phyloP scores from a whole-genome alignment of 352 stramenopile genomes.

The Phytophthora vignae region DNA sequence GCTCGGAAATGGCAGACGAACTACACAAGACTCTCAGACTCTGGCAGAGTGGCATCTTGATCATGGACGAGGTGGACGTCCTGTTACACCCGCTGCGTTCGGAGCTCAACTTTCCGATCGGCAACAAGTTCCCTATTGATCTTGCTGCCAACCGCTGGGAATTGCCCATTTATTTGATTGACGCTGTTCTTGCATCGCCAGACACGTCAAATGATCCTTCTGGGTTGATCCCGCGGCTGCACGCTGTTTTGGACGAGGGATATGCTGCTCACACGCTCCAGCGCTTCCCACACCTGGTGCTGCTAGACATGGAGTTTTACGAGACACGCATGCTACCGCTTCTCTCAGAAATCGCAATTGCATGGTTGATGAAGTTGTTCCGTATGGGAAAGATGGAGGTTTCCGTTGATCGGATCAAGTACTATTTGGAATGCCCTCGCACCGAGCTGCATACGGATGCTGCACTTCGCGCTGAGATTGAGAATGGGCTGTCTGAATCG shows the following conservation, averaged over 20 bases:
- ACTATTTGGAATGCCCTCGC: slow-evolving; percentile 75
- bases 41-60: slow-evolving; percentile 94
- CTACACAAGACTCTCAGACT: slow-evolving; percentile 88
- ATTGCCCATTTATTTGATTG: slow-evolving; percentile 93
- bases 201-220: slow-evolving; percentile 14
- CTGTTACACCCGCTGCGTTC: slow-evolving; percentile 91
- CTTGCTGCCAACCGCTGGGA: slow-evolving; percentile 92
- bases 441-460: slow-evolving; percentile 75
- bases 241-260: slow-evolving; percentile 92
- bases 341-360: slow-evolving; percentile 88
- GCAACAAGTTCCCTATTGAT: slow-evolving; percentile 93
- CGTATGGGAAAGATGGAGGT: slow-evolving; percentile 96
- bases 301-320: slow-evolving; percentile 98
- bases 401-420: slow-evolving; percentile 63
- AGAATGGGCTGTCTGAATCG: slow-evolving; percentile 73
- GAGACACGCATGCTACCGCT: slow-evolving; percentile 93
- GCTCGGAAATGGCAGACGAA: slow-evolving; percentile 92
- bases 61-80: slow-evolving; percentile 95
- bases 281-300: slow-evolving; percentile 96
- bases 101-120: slow-evolving; percentile 93
- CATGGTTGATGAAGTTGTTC: slow-evolving; percentile 90
- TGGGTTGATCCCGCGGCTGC: slow-evolving; percentile 66
- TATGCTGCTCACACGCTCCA: slow-evolving; percentile 95
- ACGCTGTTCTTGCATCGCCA: slow-evolving; percentile 90
- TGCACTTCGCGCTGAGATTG: slow-evolving; percentile 81